These are phyloP conservation scores for Tremella mesenterica DNA, from an alignment of 768 basidiomycete genomes.

Conservation along the genomic window DNA sequence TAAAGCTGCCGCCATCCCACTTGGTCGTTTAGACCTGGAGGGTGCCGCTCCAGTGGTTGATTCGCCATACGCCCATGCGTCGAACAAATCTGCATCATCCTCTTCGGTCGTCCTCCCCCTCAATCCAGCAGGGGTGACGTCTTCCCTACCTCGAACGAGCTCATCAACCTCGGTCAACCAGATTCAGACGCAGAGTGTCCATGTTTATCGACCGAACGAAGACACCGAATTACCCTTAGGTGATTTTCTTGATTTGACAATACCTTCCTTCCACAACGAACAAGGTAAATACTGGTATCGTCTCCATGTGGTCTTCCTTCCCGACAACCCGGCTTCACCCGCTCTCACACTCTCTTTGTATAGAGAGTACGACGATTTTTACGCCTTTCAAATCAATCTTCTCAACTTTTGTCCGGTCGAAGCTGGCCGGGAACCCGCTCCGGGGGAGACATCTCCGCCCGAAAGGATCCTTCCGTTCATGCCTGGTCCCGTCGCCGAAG, in stretches of 20 bases:
- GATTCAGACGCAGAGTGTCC: neutral
- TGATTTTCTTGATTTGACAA: conserved; percentile 72
- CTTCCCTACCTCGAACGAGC: conserved; percentile 1
- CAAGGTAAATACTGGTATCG: conserved; percentile 97
- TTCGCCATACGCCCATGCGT: conserved; percentile 26
- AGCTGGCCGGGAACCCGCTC: conserved; percentile 59
- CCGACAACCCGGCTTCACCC: conserved; percentile 52
- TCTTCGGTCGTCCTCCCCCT: neutral
- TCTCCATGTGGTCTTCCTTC: conserved; percentile 78
- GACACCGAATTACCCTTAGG: conserved; percentile 49
- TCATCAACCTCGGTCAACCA: conserved; percentile 1
- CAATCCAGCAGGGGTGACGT: neutral
- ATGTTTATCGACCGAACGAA: conserved; percentile 30
- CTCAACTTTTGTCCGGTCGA: conserved; percentile 81
- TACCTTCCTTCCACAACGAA: conserved; percentile 95
- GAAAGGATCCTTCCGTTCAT: conserved; percentile 84
- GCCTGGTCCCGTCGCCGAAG: conserved; percentile 78
- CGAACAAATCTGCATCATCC: neutral
- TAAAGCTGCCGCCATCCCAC: conserved; percentile 89
- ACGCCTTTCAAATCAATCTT: conserved; percentile 86
- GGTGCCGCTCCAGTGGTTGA: conserved; percentile 42
- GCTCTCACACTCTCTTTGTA: conserved; percentile 70
- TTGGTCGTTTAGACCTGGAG: conserved; percentile 73
- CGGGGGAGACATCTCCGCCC: conserved; percentile 28
- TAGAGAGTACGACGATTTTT: conserved; percentile 95